Base-by-base conservation (phyloP, 441 rosid species). In the Eruca vesicaria region DNA sequence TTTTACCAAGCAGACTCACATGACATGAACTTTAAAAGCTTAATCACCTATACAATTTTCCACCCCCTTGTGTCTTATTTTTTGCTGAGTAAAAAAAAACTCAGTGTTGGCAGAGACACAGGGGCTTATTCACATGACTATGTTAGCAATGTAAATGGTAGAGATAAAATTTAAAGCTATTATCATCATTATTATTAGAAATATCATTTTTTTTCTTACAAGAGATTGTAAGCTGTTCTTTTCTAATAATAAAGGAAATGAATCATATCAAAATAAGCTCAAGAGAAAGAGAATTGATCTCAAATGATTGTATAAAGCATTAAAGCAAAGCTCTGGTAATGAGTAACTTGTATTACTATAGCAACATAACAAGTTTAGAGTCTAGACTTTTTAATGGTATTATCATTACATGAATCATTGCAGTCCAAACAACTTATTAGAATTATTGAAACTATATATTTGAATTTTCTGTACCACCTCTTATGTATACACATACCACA, bases 401-500 rank as follows among this genome's bases (percentile, higher is more conserved):
- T 33, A n/a, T 58, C 63, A 58, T 50, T 43, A 61, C 69, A 68
- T 38, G 26, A 28, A 36, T 14, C 20, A 23, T 31, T 38, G 65
- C 65, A 36, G 64, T 35, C 50, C 31, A 36, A 36, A 63, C 67
- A 63, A 7, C 12, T n/a, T 7, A 36, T 19, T 16, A 68, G 23
- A 52, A 35, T 36, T 35, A 68, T 68, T 55, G 15, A 68, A 33
- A 68, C 64, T 57, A 3, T 35, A 26, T 19, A 71, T 31, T 45
- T 43, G 68, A 61, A 61, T 8, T 71, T 28, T 58, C 66, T 58
- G 73, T 69, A 69, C 65, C 73, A 69, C 20, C 56, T 58, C 38
- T 69, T 69, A 41, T 69, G 66, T 69, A 57, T 69, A 35, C 73
- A 69, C 73, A 69, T 0, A 69, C 38, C 73, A 57, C 61, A 36